Percentiles rank a stretch among this genome's conserved stretches.
Conservation (phyloP, 2,329 filamentous ascomycete genomes). For the Phaeosphaeria sp. region DNA sequence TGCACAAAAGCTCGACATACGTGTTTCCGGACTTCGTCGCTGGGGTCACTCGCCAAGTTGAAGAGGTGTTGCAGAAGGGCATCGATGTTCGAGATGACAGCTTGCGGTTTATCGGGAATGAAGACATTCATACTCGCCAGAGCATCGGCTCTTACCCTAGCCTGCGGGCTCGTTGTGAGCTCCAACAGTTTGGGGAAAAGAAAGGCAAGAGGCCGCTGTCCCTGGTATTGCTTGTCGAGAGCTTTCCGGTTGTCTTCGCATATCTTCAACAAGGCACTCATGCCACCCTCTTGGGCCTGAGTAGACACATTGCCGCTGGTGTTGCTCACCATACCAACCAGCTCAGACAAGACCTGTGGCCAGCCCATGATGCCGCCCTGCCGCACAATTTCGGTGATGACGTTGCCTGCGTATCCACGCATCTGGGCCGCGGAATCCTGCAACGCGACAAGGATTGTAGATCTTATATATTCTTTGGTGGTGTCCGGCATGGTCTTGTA, state of each 20-base stretch:
- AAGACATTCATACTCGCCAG: constrained; percentile 91
- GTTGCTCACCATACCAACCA: constrained; percentile 80
- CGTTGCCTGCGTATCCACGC: constrained; percentile 86
- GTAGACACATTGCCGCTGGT: constrained; percentile 69
- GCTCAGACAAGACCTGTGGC: constrained; percentile 86
- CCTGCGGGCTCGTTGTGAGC: constrained; percentile 76
- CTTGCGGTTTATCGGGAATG: constrained; percentile 81
- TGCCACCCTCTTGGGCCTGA: constrained; percentile 87
- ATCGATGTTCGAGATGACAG: constrained; percentile 81
- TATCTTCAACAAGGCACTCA: constrained; percentile 91
- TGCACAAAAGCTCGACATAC: constrained; percentile 94
- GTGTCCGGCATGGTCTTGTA: constrained; percentile 77
- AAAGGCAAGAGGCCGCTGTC: constrained; percentile 84
- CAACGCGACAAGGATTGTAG: constrained; percentile 77
- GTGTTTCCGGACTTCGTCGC: constrained; percentile 83
- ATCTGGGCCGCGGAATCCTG: constrained; percentile 84
- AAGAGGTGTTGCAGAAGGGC: constrained; percentile 83
- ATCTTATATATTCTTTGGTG: constrained; percentile 78
- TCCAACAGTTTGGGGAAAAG: constrained; percentile 90
- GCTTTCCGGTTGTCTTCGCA: constrained; percentile 94
- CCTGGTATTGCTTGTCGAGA: constrained; percentile 85
- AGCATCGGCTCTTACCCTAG: constrained; percentile 80
- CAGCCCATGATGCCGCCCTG: constrained; percentile 86
- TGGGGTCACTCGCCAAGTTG: constrained; percentile 75
- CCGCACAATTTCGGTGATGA: constrained; percentile 89